phyloP scores from a whole-genome alignment of 2,329 filamentous ascomycete species.

The Hypoxylon sp. region DNA sequence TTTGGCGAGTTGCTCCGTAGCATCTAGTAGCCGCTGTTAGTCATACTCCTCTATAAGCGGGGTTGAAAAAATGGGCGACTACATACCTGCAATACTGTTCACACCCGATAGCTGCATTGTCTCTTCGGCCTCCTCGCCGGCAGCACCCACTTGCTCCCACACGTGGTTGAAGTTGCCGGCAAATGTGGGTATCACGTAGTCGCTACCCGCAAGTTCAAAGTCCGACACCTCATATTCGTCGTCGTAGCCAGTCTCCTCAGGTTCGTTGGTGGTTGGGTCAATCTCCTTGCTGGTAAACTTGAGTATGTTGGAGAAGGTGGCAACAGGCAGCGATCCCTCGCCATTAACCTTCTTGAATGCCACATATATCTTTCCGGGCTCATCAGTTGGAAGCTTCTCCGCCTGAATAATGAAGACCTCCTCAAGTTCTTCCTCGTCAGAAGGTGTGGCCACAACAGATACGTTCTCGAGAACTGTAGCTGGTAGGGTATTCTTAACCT shows the following conservation, averaged over 20 bases:
- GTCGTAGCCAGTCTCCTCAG: slow-evolving; percentile 92
- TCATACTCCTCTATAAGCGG: slow-evolving; percentile 2
- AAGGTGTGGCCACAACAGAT: slow-evolving; percentile 81
- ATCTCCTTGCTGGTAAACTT: slow-evolving; percentile 99
- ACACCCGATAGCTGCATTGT: slow-evolving; percentile 88
- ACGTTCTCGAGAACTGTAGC: slow-evolving; percentile 93
- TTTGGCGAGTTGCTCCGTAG: slow-evolving; percentile 89
- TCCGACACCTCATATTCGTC: slow-evolving; percentile 98
- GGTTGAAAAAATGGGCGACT: slow-evolving; percentile 21
- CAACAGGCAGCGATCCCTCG: slow-evolving; percentile 80
- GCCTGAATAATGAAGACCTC: slow-evolving; percentile 96
- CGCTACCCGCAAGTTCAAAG: slow-evolving; percentile 88
- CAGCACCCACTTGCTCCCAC: slow-evolving; percentile 92
- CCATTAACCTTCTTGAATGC: slow-evolving; percentile 88
- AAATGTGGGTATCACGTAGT: slow-evolving; percentile 94
- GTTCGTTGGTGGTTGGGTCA: slow-evolving; percentile 91
- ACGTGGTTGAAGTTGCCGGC: slow-evolving; percentile 95
- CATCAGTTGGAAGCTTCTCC: slow-evolving; percentile 83
- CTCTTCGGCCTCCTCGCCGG: slow-evolving; percentile 90
- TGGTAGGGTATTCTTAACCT: slow-evolving; percentile 96
- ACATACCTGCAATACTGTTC: slow-evolving; percentile 91
- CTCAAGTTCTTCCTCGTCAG: slow-evolving; percentile 84
- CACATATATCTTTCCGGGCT: slow-evolving; percentile 94
- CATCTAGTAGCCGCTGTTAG: slow-evolving; percentile 66
- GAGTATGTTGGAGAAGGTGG: slow-evolving; percentile 89